Conservation (phyloP, 331 rosid genomes). For the Cydonia oblonga region DNA sequence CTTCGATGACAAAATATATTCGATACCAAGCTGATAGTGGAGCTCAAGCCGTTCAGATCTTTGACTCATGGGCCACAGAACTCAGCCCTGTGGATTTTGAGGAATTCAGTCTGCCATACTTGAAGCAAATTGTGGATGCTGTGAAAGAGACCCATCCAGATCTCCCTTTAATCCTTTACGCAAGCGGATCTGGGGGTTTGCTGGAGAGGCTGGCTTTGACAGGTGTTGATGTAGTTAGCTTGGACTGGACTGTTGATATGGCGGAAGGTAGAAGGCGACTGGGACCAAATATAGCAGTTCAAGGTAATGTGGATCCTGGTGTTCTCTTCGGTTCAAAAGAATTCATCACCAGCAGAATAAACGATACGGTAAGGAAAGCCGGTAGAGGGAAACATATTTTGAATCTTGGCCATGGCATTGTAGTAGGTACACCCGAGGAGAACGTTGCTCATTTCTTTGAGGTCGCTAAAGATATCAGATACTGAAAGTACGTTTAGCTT, state of each 20-base stretch:
- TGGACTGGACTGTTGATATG: slow-evolving; percentile 99
- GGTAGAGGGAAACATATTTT: slow-evolving; percentile 85
- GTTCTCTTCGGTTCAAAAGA: slow-evolving; percentile 93
- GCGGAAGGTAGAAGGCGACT: slow-evolving; percentile 84
- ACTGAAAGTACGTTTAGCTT: slow-evolving; percentile 27
- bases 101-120: slow-evolving; percentile 88
- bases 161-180: slow-evolving; percentile 87
- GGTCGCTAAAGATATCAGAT: slow-evolving; percentile 82
- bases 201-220: slow-evolving; percentile 86
- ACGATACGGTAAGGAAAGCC: slow-evolving; percentile 83
- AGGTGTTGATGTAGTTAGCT: slow-evolving; percentile 86
- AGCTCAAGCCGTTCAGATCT: slow-evolving; percentile 98
- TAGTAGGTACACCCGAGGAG: slow-evolving; percentile 97
- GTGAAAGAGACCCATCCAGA: slow-evolving; percentile 73
- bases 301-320: slow-evolving; percentile 84
- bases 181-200: slow-evolving; percentile 95
- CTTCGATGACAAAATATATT: slow-evolving; percentile 47
- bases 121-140: slow-evolving; percentile 80
- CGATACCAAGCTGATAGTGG: slow-evolving; percentile 90
- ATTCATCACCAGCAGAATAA: slow-evolving; percentile 64
- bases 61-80: slow-evolving; percentile 90
- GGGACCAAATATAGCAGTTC: slow-evolving; percentile 69
- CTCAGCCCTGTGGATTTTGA: slow-evolving; percentile 83
- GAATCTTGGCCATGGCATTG: slow-evolving; percentile 96
- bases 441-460: slow-evolving; percentile 91